Evolutionary conservation across 2,329 filamentous ascomycete genomes (phyloP), one percentile per base, ranked within the genome.

Genomic region (Colletotrichum agaves): DNA sequence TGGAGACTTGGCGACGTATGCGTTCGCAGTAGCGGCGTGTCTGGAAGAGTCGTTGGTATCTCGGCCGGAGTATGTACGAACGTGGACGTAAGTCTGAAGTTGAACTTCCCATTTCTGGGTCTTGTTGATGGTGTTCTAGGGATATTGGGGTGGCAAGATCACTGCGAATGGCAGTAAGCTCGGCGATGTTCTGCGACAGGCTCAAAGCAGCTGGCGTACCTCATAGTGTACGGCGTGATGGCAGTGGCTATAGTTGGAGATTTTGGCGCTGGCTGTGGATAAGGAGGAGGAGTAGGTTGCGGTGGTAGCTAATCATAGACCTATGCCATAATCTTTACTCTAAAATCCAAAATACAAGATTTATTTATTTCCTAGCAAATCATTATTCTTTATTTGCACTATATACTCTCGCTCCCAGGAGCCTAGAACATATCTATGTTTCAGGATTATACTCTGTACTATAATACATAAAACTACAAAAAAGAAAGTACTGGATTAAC

Each of bases 11-110:
- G 15, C 13, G 43, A 7, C 8, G 75, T 43, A 70, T 81, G 69
- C 57, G 78, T 74, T 56, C 67, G 1, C 80, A 82, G 17, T 75
- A 88, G 4, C 75, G 75, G 11, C 65, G 72, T 1, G 12, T 70
- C 7, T 76, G 80, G 68, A 64, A 76, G 23, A 69, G 60, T 8
- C 78, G 79, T 0, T 75, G n/a, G n/a, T n/a, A n/a, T 82, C 0
- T 80, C 81, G 0, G 78, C 78, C 2, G 78, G 78, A 0, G 78
- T 81, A 4, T 70, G 68, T 17, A 61, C 65, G 1, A 69, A 31
- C 4, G 6, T 35, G 21, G 35, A 27, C 11, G 66, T 69, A 17
- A 69, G 66, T 62, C 13, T 43, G 47, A 27, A 31, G 3, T 35
- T 15, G 8, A 10, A 10, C 4, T 31, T 12, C 8, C 5, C 7